Evolutionary conservation across 352 stramenopile genomes (phyloP).

Genomic region (Pythium rhizo-oryzae): DNA sequence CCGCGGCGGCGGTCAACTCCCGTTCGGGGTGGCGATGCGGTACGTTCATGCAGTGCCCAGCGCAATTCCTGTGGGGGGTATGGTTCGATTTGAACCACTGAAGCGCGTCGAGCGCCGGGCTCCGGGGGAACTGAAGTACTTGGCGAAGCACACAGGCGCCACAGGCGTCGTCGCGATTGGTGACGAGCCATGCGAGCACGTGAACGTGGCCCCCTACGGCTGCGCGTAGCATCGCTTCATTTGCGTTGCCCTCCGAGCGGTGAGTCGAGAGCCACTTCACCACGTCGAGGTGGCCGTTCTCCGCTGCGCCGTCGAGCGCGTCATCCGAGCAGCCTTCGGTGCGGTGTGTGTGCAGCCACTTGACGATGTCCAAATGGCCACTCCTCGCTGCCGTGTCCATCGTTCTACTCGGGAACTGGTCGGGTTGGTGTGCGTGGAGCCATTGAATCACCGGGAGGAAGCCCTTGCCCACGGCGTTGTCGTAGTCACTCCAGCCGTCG

Average conservation of each 20-base stretch:
- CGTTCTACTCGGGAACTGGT: constrained; percentile 3
- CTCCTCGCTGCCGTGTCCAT: not conserved
- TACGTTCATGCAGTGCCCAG: too few relatives aligned
- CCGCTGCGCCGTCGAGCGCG: not conserved
- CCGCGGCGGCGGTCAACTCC: too few relatives aligned
- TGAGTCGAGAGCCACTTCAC: constrained; percentile 17
- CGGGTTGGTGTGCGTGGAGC: constrained; percentile 37
- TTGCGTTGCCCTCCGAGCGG: not conserved
- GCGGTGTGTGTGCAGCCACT: constrained; percentile 35
- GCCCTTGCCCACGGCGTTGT: not conserved
- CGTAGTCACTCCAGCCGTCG: not conserved
- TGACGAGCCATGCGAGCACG: not conserved
- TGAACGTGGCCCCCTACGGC: not conserved
- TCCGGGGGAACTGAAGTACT: too few relatives aligned
- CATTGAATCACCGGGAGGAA: constrained; percentile 2
- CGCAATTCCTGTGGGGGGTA: too few relatives aligned
- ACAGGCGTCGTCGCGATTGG: not conserved
- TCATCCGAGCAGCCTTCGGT: constrained; percentile 40
- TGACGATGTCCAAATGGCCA: not conserved
- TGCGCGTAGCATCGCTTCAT: not conserved
- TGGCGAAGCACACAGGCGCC: not conserved
- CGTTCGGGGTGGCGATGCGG: too few relatives aligned
- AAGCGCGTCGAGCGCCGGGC: not conserved
- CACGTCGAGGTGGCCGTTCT: constrained; percentile 10
- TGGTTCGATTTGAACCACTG: not conserved